A percentile compares a stretch with the other conserved stretches of the same genome.
These are phyloP conservation scores for Colletotrichum shisoi DNA, from an alignment of 2,329 filamentous ascomycete species.

Conservation along the genomic window DNA sequence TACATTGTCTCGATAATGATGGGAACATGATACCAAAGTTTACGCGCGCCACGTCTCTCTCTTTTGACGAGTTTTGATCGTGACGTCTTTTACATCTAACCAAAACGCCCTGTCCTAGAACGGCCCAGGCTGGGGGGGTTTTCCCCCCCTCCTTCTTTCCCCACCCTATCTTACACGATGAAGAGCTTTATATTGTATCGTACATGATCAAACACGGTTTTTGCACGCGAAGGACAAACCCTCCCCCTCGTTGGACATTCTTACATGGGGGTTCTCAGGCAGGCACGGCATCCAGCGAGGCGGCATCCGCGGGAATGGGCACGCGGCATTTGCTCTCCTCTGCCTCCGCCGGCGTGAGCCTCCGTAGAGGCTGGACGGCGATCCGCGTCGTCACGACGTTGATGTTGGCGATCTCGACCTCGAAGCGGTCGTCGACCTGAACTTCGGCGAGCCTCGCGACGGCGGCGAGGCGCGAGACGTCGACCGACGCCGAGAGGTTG, in stretches of 20 bases:
- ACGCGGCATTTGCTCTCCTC: neutral
- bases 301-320: neutral
- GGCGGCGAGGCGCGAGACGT: conserved; percentile 50
- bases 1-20: conserved; percentile 17
- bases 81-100: neutral
- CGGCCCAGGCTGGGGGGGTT: too few relatives aligned
- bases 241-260: too few relatives aligned
- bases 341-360: neutral
- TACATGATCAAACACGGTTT: neutral
- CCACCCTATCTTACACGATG: neutral
- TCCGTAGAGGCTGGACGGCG: conserved; percentile 15
- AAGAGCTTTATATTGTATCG: neutral
- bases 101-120: neutral
- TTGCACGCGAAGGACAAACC: neutral
- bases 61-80: neutral
- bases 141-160: too few relatives aligned
- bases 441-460: conserved; percentile 54
- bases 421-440: conserved; percentile 60
- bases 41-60: neutral
- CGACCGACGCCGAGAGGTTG: conserved; percentile 54
- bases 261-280: neutral
- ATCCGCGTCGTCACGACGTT: conserved; percentile 51
- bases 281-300: neutral
- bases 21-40: conserved; percentile 34
- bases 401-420: conserved; percentile 63